These are phyloP conservation scores for Phytophthora podocarpi DNA, from an alignment of 352 stramenopile species.

Conservation along the genomic window DNA sequence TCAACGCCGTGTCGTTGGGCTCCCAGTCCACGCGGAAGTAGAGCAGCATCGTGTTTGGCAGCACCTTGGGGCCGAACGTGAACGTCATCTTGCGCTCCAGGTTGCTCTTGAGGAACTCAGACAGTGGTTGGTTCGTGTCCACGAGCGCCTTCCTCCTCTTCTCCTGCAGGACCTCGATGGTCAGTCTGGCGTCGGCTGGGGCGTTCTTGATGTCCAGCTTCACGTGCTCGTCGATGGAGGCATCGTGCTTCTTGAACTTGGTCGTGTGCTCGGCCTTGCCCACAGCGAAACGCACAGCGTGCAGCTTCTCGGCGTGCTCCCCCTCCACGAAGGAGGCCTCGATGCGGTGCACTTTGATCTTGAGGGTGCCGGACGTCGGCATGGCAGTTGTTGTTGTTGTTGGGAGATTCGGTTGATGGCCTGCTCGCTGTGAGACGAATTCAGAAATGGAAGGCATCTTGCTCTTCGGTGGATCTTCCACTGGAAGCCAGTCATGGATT, in stretches of 20 bases:
- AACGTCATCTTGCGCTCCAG: conserved; percentile 45
- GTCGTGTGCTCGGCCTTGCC: conserved; percentile 29
- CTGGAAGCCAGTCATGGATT: conserved; percentile 13
- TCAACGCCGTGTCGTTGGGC: conserved; percentile 23
- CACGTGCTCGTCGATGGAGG: conserved; percentile 39
- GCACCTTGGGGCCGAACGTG: conserved; percentile 38
- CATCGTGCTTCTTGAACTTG: conserved; percentile 34
- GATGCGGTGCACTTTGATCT: conserved; percentile 41
- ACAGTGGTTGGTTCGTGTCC: conserved; percentile 35
- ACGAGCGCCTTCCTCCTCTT: conserved; percentile 47
- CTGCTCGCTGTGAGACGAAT: too few relatives aligned
- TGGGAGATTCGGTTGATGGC: too few relatives aligned
- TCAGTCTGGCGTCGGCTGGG: conserved; percentile 32
- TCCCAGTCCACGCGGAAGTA: conserved; percentile 36
- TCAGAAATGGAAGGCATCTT: conserved; percentile 33
- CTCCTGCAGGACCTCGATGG: conserved; percentile 19
- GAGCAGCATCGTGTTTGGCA: conserved; percentile 33
- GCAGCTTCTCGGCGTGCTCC: conserved; percentile 22
- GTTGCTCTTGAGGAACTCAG: conserved; percentile 37
- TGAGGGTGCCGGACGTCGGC: conserved; percentile 41
- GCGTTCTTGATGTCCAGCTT: conserved; percentile 42
- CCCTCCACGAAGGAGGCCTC: conserved; percentile 33
- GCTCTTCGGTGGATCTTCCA: too few relatives aligned
- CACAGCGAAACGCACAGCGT: conserved; percentile 32
- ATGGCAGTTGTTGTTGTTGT: conserved; percentile 26